phyloP scores from a whole-genome alignment of 306 rosid genomes.

The Datisca glomerata region DNA sequence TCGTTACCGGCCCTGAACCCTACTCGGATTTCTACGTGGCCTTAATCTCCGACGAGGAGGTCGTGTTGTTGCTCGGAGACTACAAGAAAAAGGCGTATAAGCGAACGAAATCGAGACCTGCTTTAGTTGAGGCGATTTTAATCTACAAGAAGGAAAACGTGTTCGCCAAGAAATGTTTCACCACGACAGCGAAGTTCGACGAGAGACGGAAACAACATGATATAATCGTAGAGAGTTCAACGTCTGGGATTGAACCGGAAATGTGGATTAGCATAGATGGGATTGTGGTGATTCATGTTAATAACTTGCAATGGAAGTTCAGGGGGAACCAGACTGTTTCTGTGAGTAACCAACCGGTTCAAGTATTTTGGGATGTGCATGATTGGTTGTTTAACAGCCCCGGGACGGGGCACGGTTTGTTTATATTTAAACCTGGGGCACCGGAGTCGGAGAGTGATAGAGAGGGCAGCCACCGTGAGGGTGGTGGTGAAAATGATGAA shows the following conservation, averaged over 20 bases:
- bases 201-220: constrained; percentile 50
- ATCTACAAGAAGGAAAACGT: constrained; percentile 66
- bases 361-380: constrained; percentile 77
- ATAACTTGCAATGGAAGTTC: constrained; percentile 84
- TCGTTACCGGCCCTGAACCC: constrained; percentile 51
- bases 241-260: constrained; percentile 54
- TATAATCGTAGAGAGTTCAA: constrained; percentile 72
- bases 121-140: constrained; percentile 33
- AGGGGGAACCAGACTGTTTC: constrained; percentile 68
- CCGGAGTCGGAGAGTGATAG: constrained; percentile 39
- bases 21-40: constrained; percentile 56
- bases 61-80: constrained; percentile 68
- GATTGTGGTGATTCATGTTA: constrained; percentile 63
- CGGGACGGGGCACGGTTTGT: constrained; percentile 59
- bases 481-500: constrained; percentile 26
- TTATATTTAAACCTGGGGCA: constrained; percentile 64
- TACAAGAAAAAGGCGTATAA: constrained; percentile 75
- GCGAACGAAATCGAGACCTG: constrained; percentile 54
- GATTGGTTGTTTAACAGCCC: constrained; percentile 64
- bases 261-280: constrained; percentile 96
- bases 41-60: constrained; percentile 55
- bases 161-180: constrained; percentile 63
- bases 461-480: constrained; percentile 35
- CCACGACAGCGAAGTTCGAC: constrained; percentile 51
- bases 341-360: constrained; percentile 53